phyloP scores from a whole-genome alignment of 148 eudicot genomes.

The Suaeda aralocaspica region DNA sequence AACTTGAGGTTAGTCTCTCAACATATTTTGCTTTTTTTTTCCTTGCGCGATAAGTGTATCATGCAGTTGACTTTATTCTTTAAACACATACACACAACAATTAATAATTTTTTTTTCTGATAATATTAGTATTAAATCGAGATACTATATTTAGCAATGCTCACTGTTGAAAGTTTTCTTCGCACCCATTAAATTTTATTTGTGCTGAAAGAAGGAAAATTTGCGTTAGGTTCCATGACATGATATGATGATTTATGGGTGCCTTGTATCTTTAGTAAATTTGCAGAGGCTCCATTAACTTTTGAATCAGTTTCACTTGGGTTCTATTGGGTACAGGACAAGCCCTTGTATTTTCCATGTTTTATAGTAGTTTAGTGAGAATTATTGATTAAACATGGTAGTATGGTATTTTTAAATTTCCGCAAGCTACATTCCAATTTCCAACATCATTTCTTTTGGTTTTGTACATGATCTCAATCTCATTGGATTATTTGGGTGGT shows the following conservation, averaged over 20 bases:
- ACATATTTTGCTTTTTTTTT: conserved; percentile 2
- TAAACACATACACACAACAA: neutral
- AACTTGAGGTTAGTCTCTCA: conserved; percentile 61
- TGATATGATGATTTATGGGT: neutral
- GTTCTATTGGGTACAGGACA: neutral
- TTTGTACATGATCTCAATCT: neutral
- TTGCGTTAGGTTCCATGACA: neutral
- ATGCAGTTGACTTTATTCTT: neutral
- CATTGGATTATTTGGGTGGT: neutral
- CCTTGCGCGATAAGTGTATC: neutral
- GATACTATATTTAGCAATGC: neutral
- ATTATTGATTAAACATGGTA: neutral
- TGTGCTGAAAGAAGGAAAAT: neutral
- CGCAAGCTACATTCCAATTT: neutral
- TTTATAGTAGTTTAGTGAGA: neutral
- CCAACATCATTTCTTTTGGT: neutral
- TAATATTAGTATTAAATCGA: neutral
- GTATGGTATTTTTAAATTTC: neutral
- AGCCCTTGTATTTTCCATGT: neutral
- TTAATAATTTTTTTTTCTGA: no score
- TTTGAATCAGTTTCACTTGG: neutral
- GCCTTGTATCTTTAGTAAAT: neutral
- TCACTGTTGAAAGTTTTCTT: neutral
- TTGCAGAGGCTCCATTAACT: neutral
- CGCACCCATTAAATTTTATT: neutral